Evolutionary conservation across 257 asterid species (phyloP).

Genomic region (Fraxinus excelsior): DNA sequence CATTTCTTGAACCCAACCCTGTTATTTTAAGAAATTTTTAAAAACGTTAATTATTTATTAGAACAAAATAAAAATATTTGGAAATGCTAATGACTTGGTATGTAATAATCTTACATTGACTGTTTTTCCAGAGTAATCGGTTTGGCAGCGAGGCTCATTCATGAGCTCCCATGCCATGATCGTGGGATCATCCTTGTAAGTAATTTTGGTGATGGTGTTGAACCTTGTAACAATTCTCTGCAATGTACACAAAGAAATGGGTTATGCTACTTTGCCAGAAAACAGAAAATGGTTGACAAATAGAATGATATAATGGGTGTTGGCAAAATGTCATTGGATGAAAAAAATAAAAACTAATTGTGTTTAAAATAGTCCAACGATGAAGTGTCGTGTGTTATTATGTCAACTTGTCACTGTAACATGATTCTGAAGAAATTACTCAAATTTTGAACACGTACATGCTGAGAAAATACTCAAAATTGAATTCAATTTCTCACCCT

Average conservation of each 20-base stretch:
- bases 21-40: background rate
- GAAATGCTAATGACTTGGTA: background rate
- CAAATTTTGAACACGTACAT: background rate
- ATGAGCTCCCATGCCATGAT: constrained; percentile 68
- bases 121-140: constrained; percentile 48
- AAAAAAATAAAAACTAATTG: no score
- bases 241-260: no score
- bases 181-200: constrained; percentile 51
- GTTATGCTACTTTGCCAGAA: no score
- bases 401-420: no score
- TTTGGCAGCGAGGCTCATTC: constrained; percentile 59
- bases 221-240: constrained; percentile 46
- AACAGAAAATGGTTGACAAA: no score
- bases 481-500: constrained; percentile 22
- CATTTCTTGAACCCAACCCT: constrained; percentile 64
- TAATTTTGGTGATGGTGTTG: constrained; percentile 40
- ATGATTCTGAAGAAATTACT: no score
- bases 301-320: no score
- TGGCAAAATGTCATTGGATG: no score
- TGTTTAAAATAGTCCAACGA: no score
- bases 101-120: constrained; percentile 28
- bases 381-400: no score
- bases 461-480: no score
- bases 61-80: background rate
- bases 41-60: background rate